phyloP scores from a whole-genome alignment of 148 eudicot genomes.

The Silene conica region DNA sequence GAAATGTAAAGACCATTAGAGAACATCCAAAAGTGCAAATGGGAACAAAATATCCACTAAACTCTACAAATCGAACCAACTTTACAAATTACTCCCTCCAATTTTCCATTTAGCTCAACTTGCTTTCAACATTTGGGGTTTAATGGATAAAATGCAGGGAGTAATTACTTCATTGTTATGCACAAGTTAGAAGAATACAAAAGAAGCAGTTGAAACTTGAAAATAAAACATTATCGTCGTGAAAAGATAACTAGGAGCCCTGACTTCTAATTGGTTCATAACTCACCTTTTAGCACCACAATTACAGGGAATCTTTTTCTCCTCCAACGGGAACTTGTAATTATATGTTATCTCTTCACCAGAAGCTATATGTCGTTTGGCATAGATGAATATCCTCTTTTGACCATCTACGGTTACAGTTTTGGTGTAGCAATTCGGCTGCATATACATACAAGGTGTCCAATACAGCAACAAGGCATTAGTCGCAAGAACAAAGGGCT shows the following conservation, averaged over 20 bases:
- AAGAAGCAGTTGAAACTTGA: background rate
- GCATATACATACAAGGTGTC: constrained; percentile 10
- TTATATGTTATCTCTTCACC: constrained; percentile 96
- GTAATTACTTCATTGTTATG: background rate
- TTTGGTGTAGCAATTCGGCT: constrained; percentile 99
- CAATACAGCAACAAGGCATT: background rate
- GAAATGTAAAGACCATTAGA: background rate
- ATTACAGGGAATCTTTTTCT: constrained; percentile 86
- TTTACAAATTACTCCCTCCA: background rate
- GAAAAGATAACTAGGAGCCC: background rate
- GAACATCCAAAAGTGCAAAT: background rate
- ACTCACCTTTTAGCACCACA: constrained; percentile 82
- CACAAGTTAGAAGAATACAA: background rate
- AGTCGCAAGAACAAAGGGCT: constrained; percentile 4
- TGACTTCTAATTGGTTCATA: background rate
- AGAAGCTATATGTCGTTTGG: constrained; percentile 76
- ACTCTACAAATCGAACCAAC: background rate
- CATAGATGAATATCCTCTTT: constrained; percentile 95
- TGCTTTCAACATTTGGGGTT: background rate
- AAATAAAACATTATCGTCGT: background rate
- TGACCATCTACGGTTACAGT: constrained; percentile 89
- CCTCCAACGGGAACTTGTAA: constrained; percentile 96
- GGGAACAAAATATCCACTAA: background rate
- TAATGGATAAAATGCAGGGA: background rate
- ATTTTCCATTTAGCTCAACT: background rate